These are phyloP conservation scores for Lodderomyces theae DNA, from an alignment of 1,139 yeast species.

Conservation along the genomic window DNA sequence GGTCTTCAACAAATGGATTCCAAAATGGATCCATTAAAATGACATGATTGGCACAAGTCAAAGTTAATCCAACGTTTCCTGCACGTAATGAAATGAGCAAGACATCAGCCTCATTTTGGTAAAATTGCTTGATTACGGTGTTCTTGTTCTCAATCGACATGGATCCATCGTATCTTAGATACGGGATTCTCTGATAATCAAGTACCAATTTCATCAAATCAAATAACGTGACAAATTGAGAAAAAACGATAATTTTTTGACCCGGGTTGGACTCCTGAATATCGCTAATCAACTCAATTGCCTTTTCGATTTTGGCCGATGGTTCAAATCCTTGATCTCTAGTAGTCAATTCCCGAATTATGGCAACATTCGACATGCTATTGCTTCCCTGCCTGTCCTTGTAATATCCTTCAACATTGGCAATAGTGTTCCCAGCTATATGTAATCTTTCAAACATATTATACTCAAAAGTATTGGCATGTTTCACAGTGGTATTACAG, in stretches of 20 bases:
- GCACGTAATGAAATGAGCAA: constrained; percentile 79
- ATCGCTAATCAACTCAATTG: constrained; percentile 43
- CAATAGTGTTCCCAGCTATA: constrained; percentile 20
- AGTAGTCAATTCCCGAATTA: constrained; percentile 26
- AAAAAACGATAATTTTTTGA: constrained; percentile 74
- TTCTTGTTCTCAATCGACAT: constrained; percentile 70
- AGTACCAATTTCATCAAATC: constrained; percentile 65
- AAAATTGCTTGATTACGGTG: constrained; percentile 59
- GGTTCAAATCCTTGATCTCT: constrained; percentile 35
- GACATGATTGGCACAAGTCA: constrained; percentile 91
- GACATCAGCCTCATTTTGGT: constrained; percentile 50
- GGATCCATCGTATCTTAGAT: constrained; percentile 75
- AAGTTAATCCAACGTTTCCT: constrained; percentile 88
- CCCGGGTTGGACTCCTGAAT: constrained; percentile 42
- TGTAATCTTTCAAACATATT: constrained; percentile 49
- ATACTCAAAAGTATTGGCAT: constrained; percentile 47
- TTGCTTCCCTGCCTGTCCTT: constrained; percentile 10
- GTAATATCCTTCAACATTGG: constrained; percentile 11
- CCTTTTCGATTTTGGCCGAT: constrained; percentile 56
- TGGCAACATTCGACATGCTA: constrained; percentile 16
- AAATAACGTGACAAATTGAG: constrained; percentile 80
- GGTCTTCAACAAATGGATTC: constrained; percentile 96
- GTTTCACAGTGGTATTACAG: constrained; percentile 43
- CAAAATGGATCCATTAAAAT: constrained; percentile 91
- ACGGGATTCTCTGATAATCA: constrained; percentile 42